A percentile compares a stretch with the other conserved stretches of the same genome.
phyloP scores from a whole-genome alignment of 2,329 filamentous ascomycete genomes.

The Lachnellula hyalina region DNA sequence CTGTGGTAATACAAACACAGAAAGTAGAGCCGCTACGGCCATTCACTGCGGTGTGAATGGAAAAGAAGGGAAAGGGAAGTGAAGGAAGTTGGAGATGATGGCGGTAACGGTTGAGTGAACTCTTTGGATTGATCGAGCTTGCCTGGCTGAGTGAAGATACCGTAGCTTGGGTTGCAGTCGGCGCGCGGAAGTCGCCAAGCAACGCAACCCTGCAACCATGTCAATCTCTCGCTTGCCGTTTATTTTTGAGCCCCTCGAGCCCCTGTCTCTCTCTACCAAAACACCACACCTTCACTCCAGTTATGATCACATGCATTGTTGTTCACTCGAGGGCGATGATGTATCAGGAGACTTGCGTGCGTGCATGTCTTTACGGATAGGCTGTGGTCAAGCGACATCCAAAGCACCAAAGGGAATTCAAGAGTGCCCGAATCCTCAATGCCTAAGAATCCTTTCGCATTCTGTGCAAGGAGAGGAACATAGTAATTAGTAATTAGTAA shows the following conservation, averaged over 20 bases:
- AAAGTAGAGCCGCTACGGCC: conserved; percentile 5
- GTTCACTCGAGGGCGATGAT: neutral
- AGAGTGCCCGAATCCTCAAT: no score
- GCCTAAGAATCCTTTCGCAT: no score
- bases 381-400: conserved; percentile 5
- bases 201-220: neutral
- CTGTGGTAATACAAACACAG: conserved; percentile 10
- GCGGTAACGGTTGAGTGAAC: neutral
- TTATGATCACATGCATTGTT: conserved; percentile 1
- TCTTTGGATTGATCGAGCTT: conserved; percentile 14
- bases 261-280: neutral
- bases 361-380: conserved; percentile 6
- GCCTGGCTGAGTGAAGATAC: conserved; percentile 3
- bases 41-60: conserved; percentile 5
- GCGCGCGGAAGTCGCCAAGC: conserved; percentile 5
- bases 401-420: no score
- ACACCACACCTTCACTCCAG: neutral
- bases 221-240: neutral
- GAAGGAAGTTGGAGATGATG: neutral
- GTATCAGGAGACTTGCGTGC: conserved; percentile 5
- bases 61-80: neutral
- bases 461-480: no score
- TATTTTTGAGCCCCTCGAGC: neutral
- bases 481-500: no score
- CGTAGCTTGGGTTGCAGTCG: conserved; percentile 3